Evolutionary conservation across 2,329 filamentous ascomycete species (phyloP), one percentile per base, ranked within the genome.

Genomic region (Magnaporthiopsis incrustans): DNA sequence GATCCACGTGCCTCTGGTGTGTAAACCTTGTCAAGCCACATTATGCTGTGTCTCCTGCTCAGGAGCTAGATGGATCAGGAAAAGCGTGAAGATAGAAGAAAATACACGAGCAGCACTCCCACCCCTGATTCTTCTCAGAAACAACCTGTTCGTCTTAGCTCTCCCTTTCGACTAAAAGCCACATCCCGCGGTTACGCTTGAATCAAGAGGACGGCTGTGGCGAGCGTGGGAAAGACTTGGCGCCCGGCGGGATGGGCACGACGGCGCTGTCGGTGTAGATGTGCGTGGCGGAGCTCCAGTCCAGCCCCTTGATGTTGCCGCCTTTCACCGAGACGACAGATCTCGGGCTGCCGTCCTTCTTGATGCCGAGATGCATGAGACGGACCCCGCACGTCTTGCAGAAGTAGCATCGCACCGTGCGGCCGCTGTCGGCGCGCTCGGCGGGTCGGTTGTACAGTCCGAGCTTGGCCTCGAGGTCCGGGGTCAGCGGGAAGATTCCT

Each of bases 201-300:
- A 11, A 30, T 27, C 26, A 58, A 18, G 57, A 65, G 60, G 44
- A 14, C 12, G 44, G 44, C 44, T 22, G 22, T 7, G 59, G 65
- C 61, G 53, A 67, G 32, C 65, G 67, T 59, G 65, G 61, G 64
- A 65, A 71, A 3, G 56, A 62, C 32, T 67, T 65, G 1, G 60
- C 70, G 0, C 71, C 78, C 2, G 72, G 70, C 0, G 81, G 78
- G 8, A 83, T 75, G 38, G 73, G 70, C 14, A 82, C 72, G 12
- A 81, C 77, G 0, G 81, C 80, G 14, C 75, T 75, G 61, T 73
- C 71, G 3, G 76, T 76, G 65, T 74, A 83, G 25, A 83, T 82
- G 64, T 83, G 81, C 64, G 70, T 74, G 1, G 73, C 78, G 0
- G 68, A 70, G 1, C 73, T 68, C 72, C 78, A 78, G 35, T 74